A percentile compares a stretch with the other conserved stretches of the same genome.
phyloP scores from a whole-genome alignment of 176 grass and related monocot species.

The Ensete ventricosum region DNA sequence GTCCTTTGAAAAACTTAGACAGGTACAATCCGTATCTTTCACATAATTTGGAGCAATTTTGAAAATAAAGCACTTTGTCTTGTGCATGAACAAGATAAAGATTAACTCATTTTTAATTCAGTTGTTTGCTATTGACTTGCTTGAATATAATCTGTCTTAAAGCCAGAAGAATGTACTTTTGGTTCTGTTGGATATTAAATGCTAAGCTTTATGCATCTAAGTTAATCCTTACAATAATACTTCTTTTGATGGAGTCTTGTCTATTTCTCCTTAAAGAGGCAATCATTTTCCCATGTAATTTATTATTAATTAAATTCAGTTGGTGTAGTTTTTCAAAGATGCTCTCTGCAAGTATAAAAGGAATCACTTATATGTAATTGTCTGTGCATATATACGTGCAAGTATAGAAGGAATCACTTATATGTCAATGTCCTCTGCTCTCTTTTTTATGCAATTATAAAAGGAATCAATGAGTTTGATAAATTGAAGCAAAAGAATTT shows the following conservation, averaged over 20 bases:
- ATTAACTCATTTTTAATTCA: not conserved
- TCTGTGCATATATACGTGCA: too few relatives aligned
- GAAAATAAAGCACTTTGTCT: not conserved
- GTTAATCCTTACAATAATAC: not conserved
- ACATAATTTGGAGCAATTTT: not conserved
- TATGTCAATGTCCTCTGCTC: too few relatives aligned
- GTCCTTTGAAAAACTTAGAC: conserved; percentile 87
- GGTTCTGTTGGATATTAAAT: too few relatives aligned
- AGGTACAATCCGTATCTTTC: conserved; percentile 33
- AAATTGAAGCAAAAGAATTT: not conserved
- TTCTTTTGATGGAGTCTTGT: not conserved
- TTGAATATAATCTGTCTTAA: not conserved
- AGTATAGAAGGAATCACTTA: too few relatives aligned
- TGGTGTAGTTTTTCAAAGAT: not conserved
- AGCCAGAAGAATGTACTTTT: not conserved
- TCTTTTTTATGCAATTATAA: not conserved
- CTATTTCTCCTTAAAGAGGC: not conserved
- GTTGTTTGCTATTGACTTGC: not conserved
- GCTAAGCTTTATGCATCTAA: too few relatives aligned
- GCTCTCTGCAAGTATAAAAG: too few relatives aligned
- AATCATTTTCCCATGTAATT: not conserved
- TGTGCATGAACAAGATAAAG: not conserved
- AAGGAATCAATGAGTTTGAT: not conserved
- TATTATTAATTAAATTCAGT: not conserved
- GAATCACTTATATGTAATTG: too few relatives aligned